Evolutionary conservation across 257 asterid genomes (phyloP).

Genomic region (Petunia axillaris): DNA sequence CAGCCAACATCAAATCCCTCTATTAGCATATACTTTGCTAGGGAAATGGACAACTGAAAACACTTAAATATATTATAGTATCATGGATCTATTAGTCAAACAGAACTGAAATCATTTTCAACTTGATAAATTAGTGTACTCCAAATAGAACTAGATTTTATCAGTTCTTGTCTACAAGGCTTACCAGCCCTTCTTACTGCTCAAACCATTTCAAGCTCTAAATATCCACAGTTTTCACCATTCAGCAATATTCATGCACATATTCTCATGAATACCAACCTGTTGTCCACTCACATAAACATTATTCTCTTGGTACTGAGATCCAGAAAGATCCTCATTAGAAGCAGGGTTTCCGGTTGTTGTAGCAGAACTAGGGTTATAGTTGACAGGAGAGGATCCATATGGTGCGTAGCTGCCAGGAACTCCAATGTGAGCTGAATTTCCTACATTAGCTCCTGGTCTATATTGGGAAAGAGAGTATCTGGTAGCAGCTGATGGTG

Average conservation of each 20-base stretch:
- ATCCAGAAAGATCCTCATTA: constrained; percentile 67
- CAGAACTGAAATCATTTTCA: neutral
- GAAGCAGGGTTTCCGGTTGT: constrained; percentile 65
- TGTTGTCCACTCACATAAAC: constrained; percentile 70
- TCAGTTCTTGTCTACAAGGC: neutral
- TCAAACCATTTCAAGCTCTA: constrained; percentile 12
- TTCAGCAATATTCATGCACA: constrained; percentile 15
- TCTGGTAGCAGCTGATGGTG: constrained; percentile 72
- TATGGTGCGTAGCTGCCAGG: constrained; percentile 81
- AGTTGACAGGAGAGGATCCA: constrained; percentile 66
- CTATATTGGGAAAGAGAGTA: constrained; percentile 77
- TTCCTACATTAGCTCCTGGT: constrained; percentile 74
- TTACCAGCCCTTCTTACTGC: constrained; percentile 4
- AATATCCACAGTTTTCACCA: constrained; percentile 11
- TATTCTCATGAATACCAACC: constrained; percentile 44
- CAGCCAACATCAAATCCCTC: constrained; percentile 2
- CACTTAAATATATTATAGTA: neutral
- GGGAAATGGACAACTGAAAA: constrained; percentile 20
- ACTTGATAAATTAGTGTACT: neutral
- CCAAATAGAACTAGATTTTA: neutral
- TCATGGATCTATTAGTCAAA: neutral
- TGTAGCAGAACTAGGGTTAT: constrained; percentile 57
- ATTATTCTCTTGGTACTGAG: constrained; percentile 71
- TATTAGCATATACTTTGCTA: constrained; percentile 15
- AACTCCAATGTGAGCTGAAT: constrained; percentile 61